Base-by-base conservation (phyloP, 2,329 filamentous ascomycete species). In the Colletotrichum higginsianum region DNA sequence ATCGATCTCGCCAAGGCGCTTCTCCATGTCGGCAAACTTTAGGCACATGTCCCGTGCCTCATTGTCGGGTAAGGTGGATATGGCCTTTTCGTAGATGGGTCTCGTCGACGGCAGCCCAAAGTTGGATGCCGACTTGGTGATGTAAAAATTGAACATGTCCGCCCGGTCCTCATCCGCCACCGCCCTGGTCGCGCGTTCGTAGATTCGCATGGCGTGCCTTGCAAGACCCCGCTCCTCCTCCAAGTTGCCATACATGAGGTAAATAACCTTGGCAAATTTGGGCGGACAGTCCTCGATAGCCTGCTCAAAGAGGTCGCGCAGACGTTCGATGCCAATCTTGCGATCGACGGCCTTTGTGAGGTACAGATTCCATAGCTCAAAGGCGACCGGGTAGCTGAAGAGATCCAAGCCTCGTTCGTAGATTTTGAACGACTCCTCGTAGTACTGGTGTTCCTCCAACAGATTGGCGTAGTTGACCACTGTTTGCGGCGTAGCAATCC, bases 61-160 rank as follows among this genome's bases (percentile, higher is more conserved):
- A 73, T 88, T 90, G 82, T 99, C 96, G 0, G 97, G 96, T 46
- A 99, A 86, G n/a, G 95, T 93, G 13, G 94, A 92, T 75, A 99
- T 98, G 47, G 96, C 96, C 67, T 95, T 92, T 84, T 99, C 96
- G 85, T 99, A 99, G 77, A 99, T 99, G 0, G 94, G 92, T 62
- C 96, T 87, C 3, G 96, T 98, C 0, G 96, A 98, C 0, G 96
- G 95, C 62, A 99, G 89, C 42, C 97, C 96, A 78, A 99, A 99
- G 83, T 99, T 99, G 23, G 95, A 97, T 1, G 96, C 96, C 0
- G 95, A 98, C 81, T 99, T 98, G 70, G 96, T 98, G 79, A 99
- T 98, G 85, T 99, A 99, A 80, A 98, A 98, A 82, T 98, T 96
- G 86, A 98, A 99, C 95, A 99, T 98, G 78, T 98, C 95, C 72